Conservation (phyloP, 257 asterid species). For the Forsythia suspensa region DNA sequence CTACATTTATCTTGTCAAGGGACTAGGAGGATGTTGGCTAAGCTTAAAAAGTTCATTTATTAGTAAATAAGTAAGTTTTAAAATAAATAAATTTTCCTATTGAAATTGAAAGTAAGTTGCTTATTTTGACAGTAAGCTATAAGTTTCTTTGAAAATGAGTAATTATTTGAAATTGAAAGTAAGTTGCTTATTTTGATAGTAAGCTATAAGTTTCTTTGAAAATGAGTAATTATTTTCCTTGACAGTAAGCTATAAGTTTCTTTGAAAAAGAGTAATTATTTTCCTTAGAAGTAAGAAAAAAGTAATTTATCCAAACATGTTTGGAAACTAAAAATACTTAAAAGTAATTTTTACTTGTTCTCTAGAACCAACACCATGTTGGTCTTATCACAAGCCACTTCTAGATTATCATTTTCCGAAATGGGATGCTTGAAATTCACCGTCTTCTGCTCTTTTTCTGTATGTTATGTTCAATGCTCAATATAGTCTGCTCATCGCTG, state of each 20-base stretch:
- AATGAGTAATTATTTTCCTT: not conserved
- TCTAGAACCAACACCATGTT: not conserved
- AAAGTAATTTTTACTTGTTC: not conserved
- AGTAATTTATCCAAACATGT: not conserved
- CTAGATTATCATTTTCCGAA: not conserved
- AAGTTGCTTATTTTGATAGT: not conserved
- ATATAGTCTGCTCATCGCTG: constrained; percentile 76
- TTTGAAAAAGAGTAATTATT: not conserved
- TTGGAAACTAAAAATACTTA: not conserved
- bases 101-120: not conserved
- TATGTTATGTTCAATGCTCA: constrained; percentile 39
- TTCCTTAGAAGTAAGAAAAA: not conserved
- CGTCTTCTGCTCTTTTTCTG: constrained; percentile 32
- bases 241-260: not conserved
- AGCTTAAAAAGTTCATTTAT: not conserved
- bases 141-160: not conserved
- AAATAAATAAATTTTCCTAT: not conserved
- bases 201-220: not conserved
- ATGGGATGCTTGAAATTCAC: constrained; percentile 39
- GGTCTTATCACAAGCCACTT: constrained; percentile 9
- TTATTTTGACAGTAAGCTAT: not conserved
- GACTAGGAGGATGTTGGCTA: not conserved
- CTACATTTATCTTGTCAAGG: too few species aligned
- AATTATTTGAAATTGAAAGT: not conserved
- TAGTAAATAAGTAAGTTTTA: not conserved